A percentile compares a stretch with the other conserved stretches of the same genome.
phyloP scores from a whole-genome alignment of 2,329 filamentous ascomycete genomes.

The Epichloe glyceriae region DNA sequence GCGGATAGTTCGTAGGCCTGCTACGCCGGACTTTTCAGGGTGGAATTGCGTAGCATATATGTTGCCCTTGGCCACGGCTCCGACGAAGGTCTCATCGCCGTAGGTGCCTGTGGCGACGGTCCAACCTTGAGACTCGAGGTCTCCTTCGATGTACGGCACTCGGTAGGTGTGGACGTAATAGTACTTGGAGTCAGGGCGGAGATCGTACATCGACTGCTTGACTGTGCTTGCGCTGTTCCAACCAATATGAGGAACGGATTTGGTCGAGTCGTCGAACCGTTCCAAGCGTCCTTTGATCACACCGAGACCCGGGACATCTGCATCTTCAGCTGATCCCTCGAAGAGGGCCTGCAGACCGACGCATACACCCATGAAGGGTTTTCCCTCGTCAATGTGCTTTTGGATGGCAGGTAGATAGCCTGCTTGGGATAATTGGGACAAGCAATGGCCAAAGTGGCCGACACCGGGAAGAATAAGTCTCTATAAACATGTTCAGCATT shows the following conservation, averaged over 20 bases:
- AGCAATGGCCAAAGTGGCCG: conserved; percentile 93
- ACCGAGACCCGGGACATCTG: conserved; percentile 58
- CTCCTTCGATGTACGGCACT: conserved; percentile 57
- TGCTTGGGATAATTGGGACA: conserved; percentile 68
- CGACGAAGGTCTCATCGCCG: conserved; percentile 79
- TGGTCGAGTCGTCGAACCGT: conserved; percentile 63
- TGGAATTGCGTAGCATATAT: conserved; percentile 92
- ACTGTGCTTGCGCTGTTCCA: conserved; percentile 81
- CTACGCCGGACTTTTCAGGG: conserved; percentile 89
- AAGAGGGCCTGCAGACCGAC: conserved; percentile 90
- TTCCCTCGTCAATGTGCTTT: conserved; percentile 75
- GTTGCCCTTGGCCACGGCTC: conserved; percentile 75
- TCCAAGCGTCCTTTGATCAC: conserved; percentile 58
- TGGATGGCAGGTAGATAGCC: conserved; percentile 75
- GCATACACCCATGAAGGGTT: conserved; percentile 96
- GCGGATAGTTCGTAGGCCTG: conserved; percentile 70
- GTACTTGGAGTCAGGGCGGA: conserved; percentile 78
- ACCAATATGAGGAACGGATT: conserved; percentile 96
- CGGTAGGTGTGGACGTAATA: conserved; percentile 98
- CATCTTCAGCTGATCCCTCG: conserved; percentile 68
- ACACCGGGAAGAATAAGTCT: conserved; percentile 93
- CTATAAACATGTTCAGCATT: conserved; percentile 27
- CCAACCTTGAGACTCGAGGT: conserved; percentile 76
- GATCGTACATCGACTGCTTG: conserved; percentile 53
- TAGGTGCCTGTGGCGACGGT: conserved; percentile 83